Base-by-base conservation (phyloP, 306 rosid genomes). In the Senna tora region DNA sequence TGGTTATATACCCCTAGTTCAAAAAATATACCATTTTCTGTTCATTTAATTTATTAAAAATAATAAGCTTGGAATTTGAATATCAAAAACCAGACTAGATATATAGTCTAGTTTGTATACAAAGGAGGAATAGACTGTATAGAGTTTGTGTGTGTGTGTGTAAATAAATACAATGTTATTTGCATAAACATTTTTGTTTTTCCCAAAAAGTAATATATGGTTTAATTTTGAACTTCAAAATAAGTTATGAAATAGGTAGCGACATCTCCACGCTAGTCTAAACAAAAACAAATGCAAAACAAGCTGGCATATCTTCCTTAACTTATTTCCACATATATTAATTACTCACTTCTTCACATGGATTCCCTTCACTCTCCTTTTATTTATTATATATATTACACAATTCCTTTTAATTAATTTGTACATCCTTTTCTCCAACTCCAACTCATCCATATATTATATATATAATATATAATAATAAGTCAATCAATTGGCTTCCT, bases 251-350 rank as follows among this genome's bases (percentile, higher is more conserved):
- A 75, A 38, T 75, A 25, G 1, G 30, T 25, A 70, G 72, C 84
- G 84, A 85, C 85, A 81, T 53, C 64, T 72, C 19, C 80, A 85
- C 78, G 82, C 80, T 39, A 81, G 73, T 64, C 25, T 58, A 36
- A 9, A 73, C n/a, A 78, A 78, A 78, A 58, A 66, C 61, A 81
- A 81, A 83, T 50, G 69, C 75, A n/a, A 68, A 71, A 79, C 84
- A 71, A 74, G 84, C 93, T 88, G 88, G 84, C 90, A 76, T 77
- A 79, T 88, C 80, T 81, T 85, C 79, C 52, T 75, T 72, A 78
- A 78, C 71, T 60, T 60, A 69, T 80, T 65, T 72, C 63, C 55
- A 47, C n/a, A 33, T 66, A 47, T 21, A 33, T 66, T 54, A 50
- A 75, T 78, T 60, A 72, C 56, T 73, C 67, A 71, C 55, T 76